Evolutionary conservation across 768 basidiomycete genomes (phyloP), one percentile per base, ranked within the genome.

Genomic region (Russula sp.): DNA sequence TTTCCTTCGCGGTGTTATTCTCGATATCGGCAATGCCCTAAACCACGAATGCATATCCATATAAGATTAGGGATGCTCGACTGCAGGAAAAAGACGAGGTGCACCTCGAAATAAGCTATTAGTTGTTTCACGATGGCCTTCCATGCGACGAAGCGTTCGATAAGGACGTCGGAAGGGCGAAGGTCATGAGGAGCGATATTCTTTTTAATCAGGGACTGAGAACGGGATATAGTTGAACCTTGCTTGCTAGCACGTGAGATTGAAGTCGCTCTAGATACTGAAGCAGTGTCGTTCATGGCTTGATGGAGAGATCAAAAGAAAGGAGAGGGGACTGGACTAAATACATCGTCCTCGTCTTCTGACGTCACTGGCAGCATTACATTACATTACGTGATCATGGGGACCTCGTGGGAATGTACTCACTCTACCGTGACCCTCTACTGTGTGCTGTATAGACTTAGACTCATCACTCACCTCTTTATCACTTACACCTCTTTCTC

Each of bases 81-180:
- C 1, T 6, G 18, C 8, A 11, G 27, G 1, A 10, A 3, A 42
- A 27, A 16, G n/a, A 0, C 31, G 14, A 11, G 34, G 18, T 71
- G 1, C 34, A 82, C 83, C 77, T 89, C 88, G 64, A 95, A 95
- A 75, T 95, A 97, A 1, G 90, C 88, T 57, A 92, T 89, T 57
- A 98, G 85, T 77, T 97, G 94, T 76, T 95, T 96, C 54, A 96
- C 92, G 70, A 98, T 96, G 56, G 85, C 88, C 77, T 97, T 98
- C 95, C 95, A 98, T 0, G 91, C 89, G 8, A 88, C 82, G 71
- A 94, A 94, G 34, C 91, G 87, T 74, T 98, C 96, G 68, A 98
- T 97, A 73, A 99, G 89, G 71, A 99, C 84, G 75, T 99, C 96
- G 10, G 91, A 92, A 0, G 95, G 95, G 55, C 87, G 84, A 51